Percentiles rank a stretch among this genome's conserved stretches.
phyloP scores from a whole-genome alignment of 768 basidiomycete species.

The Xerocomellus chrysenteron region DNA sequence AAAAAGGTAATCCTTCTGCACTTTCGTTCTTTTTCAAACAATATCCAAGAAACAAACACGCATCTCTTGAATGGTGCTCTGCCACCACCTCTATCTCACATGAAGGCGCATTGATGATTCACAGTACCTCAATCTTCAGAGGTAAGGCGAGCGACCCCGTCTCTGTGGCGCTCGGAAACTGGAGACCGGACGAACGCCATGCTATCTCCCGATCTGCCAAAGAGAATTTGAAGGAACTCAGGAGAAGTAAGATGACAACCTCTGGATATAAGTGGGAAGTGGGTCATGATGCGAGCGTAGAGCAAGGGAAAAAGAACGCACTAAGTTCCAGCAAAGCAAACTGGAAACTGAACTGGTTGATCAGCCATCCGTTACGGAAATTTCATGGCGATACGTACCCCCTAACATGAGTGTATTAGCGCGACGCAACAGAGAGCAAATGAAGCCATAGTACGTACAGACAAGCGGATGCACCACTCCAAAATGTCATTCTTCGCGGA shows the following conservation, averaged over 20 bases:
- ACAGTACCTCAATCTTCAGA: neutral
- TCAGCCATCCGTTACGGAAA: neutral
- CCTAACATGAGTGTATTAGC: neutral
- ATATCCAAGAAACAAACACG: neutral
- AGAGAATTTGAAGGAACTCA: neutral
- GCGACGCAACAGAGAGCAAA: neutral
- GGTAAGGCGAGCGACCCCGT: neutral
- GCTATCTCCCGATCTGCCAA: neutral
- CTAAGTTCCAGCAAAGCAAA: slow-evolving; percentile 3
- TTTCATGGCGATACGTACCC: neutral
- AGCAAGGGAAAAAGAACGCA: neutral
- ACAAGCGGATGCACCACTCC: neutral
- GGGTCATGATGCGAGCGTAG: neutral
- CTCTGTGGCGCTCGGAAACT: neutral
- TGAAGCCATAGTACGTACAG: neutral
- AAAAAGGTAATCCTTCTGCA: no score
- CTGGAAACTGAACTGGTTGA: neutral
- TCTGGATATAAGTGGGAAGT: neutral
- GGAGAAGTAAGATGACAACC: neutral
- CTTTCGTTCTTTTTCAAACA: no score
- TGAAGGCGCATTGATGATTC: neutral
- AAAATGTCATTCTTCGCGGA: neutral
- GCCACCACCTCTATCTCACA: neutral
- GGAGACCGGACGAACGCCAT: slow-evolving; percentile 3
- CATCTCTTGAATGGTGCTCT: neutral